These are phyloP conservation scores for Kregervanrija delftensis DNA, from an alignment of 805 yeast species.

Conservation along the genomic window DNA sequence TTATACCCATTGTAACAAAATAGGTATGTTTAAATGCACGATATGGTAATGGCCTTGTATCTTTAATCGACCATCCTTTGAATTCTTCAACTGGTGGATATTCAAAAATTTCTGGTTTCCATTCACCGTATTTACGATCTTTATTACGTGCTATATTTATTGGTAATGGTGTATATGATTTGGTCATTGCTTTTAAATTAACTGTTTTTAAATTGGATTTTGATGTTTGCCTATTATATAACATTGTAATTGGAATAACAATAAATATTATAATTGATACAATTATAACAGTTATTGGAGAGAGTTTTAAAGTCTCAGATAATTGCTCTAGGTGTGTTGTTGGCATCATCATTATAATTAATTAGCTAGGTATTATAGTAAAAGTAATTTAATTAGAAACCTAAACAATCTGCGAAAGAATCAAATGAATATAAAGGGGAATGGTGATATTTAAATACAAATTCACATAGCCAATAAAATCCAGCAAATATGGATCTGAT, in stretches of 20 bases:
- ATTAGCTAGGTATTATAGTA: not conserved
- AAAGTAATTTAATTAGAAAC: not conserved
- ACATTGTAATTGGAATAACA: not conserved
- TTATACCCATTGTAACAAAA: slow-evolving; percentile 62
- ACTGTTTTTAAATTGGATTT: not conserved
- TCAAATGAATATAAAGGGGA: not conserved
- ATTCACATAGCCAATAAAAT: not conserved
- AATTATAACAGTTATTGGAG: not conserved
- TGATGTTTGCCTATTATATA: not conserved
- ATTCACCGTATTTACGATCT: slow-evolving; percentile 39
- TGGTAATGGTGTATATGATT: slow-evolving; percentile 25
- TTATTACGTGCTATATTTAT: slow-evolving; percentile 35
- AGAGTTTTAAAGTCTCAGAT: not conserved
- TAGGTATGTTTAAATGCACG: slow-evolving; percentile 63
- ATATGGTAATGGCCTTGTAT: slow-evolving; percentile 53
- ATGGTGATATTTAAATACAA: not conserved
- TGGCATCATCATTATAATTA: slow-evolving; percentile 5
- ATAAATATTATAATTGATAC: not conserved
- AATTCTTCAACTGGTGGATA: slow-evolving; percentile 45
- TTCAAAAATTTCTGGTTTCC: slow-evolving; percentile 47
- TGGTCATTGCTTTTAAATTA: slow-evolving; percentile 7
- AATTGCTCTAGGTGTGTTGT: not conserved
- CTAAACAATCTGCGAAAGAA: not conserved
- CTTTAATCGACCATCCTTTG: slow-evolving; percentile 40
- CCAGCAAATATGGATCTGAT: too few relatives aligned